Conservation (phyloP, 2,329 filamentous ascomycete species). For the Parafenestella ontariensis region DNA sequence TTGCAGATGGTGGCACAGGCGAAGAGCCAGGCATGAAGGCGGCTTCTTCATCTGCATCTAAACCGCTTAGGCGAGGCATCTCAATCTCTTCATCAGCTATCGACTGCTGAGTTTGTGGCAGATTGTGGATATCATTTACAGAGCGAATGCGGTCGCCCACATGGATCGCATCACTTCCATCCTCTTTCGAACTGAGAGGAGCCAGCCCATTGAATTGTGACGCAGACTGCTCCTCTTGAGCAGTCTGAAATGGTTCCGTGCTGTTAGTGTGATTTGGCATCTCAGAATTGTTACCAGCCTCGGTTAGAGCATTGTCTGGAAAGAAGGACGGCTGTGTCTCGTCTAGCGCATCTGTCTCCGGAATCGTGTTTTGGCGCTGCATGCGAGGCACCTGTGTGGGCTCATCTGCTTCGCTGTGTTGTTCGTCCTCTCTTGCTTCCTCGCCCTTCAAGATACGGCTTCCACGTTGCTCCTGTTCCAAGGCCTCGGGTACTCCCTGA, state of each 20-base stretch:
- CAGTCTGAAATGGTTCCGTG: constrained; percentile 40
- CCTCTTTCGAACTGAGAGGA: constrained; percentile 21
- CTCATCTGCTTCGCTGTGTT: neutral
- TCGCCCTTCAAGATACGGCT: constrained; percentile 7
- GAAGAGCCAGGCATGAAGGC: constrained; percentile 33
- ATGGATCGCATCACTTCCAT: constrained; percentile 19
- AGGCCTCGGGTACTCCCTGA: constrained; percentile 34
- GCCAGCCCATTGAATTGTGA: constrained; percentile 24
- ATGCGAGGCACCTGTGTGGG: constrained; percentile 14
- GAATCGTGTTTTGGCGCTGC: constrained; percentile 38
- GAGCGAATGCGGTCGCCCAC: constrained; percentile 27
- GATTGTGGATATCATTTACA: constrained; percentile 46
- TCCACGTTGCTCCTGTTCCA: constrained; percentile 16
- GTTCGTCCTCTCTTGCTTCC: constrained; percentile 3
- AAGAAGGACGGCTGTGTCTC: constrained; percentile 43
- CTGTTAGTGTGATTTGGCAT: constrained; percentile 22
- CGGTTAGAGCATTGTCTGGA: constrained; percentile 2
- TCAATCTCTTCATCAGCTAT: constrained; percentile 41
- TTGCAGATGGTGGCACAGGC: constrained; percentile 32
- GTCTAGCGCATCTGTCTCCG: constrained; percentile 44
- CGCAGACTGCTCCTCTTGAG: constrained; percentile 47
- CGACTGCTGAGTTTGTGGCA: constrained; percentile 43
- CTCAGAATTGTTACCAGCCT: neutral
- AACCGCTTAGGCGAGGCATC: constrained; percentile 41
- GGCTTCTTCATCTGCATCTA: constrained; percentile 44